Base-by-base conservation (phyloP, 441 rosid species). In the Erodium trifolium region DNA sequence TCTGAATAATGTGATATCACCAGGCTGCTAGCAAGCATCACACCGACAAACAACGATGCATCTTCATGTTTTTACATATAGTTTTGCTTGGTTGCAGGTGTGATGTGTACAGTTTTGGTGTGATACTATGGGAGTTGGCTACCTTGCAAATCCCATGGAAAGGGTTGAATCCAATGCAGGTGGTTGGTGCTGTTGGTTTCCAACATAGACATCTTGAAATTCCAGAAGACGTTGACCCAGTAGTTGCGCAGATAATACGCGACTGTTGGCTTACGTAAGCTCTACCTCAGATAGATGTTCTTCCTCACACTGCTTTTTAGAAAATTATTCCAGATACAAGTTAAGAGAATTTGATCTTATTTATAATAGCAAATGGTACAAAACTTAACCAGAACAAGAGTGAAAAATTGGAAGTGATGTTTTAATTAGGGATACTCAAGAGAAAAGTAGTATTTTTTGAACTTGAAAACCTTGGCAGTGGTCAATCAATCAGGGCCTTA, bases 161-260 rank as follows among this genome's bases (percentile, higher is more conserved):
- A 80, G 98, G 98, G 60, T 81, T 95, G 85, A 95, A 95, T 68
- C 97, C 99, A 6, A 92, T 92, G 97, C 99, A 95, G 76, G 99
- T 95, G 47, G 99, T 95, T 71, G 99, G 98, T 73, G 99, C 99
- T 66, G 98, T 95, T 41, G 99, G 99, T 65, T 95, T 95, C 82
- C 97, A 95, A 73, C 84, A 92, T 72, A 82, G 92, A 60, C 98
- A 86, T 14, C 96, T 92, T 5, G 97, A 90, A 74, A 92, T 95
- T 74, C 91, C 99, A 12, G 83, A 78, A 63, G 82, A 87, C 63
- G 75, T 88, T 5, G 85, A 95, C 83, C 92, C 90, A 23, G 73
- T 84, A 1, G 80, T 88, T 72, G 89, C 97, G 14, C 88, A 88
- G 76, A 90, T 92, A 72, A 90, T 95, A 63, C 70, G 77, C 51